These are phyloP conservation scores for Sclerotinia sclerotiorum DNA, from an alignment of 2,329 filamentous ascomycete species.

Conservation along the genomic window DNA sequence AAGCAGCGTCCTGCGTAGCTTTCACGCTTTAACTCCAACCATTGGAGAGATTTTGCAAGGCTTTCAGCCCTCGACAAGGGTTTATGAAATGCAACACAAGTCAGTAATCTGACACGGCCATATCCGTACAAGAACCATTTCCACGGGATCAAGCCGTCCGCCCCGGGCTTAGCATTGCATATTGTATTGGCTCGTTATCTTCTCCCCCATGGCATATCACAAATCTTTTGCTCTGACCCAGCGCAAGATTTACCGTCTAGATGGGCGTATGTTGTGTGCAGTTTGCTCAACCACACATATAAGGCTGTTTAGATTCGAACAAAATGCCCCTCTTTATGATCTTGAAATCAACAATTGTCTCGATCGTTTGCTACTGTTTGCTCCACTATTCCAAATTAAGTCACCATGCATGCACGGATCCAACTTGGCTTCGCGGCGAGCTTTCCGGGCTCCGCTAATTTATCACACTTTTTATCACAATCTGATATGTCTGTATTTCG, in stretches of 20 bases:
- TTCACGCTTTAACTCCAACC: conserved; percentile 11
- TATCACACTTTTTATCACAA: conserved; percentile 16
- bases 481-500: conserved; percentile 9
- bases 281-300: conserved; percentile 19
- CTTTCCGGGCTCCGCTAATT: conserved; percentile 14
- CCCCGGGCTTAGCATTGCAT: background rate
- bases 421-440: background rate
- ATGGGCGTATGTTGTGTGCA: background rate
- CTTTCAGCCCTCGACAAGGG: conserved; percentile 13
- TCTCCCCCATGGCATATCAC: background rate
- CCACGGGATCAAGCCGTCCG: conserved; percentile 18
- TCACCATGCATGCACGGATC: conserved; percentile 12
- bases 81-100: conserved; percentile 7
- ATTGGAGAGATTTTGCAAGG: conserved; percentile 10
- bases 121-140: conserved; percentile 18
- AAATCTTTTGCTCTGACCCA: conserved; percentile 1
- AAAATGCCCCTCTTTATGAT: conserved; percentile 3
- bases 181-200: background rate
- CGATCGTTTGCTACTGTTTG: conserved; percentile 15
- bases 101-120: background rate
- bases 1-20: background rate
- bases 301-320: conserved; percentile 2
- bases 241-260: conserved; percentile 1
- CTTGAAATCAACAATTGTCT: background rate
- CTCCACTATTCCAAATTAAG: conserved; percentile 6